A percentile compares a stretch with the other conserved stretches of the same genome.
phyloP scores from a whole-genome alignment of 1,139 yeast genomes.

The Diutina rugosa region DNA sequence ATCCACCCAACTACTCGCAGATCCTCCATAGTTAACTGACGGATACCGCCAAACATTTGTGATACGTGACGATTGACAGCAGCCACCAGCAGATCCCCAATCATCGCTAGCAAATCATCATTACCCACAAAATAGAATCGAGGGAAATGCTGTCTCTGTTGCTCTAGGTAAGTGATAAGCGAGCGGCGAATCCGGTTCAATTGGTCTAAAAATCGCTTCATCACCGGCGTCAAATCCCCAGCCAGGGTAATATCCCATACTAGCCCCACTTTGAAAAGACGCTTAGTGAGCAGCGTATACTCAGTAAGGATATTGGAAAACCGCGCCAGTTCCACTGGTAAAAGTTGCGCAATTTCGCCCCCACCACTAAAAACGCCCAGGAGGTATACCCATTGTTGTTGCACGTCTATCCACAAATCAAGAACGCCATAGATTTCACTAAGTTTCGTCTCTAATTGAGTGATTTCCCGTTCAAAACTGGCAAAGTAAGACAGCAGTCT shows the following conservation, averaged over 20 bases:
- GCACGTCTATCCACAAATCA: constrained; percentile 74
- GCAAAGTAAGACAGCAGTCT: constrained; percentile 51
- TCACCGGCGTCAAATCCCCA: constrained; percentile 31
- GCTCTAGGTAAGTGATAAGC: constrained; percentile 66
- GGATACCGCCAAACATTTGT: constrained; percentile 64
- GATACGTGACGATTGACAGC: constrained; percentile 48
- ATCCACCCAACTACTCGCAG: constrained; percentile 31
- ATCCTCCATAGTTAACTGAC: constrained; percentile 26
- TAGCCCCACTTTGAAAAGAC: constrained; percentile 34
- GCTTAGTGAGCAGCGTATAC: constrained; percentile 37
- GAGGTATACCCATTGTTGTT: constrained; percentile 80
- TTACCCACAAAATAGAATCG: constrained; percentile 85
- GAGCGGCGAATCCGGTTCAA: constrained; percentile 51
- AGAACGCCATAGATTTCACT: constrained; percentile 38
- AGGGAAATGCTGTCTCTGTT: constrained; percentile 66
- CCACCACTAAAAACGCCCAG: constrained; percentile 60
- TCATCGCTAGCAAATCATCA: constrained; percentile 73
- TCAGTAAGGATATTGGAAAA: constrained; percentile 58
- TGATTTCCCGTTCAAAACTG: constrained; percentile 49
- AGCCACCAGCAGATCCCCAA: constrained; percentile 50
- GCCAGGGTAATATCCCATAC: constrained; percentile 49
- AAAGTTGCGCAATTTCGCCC: constrained; percentile 41
- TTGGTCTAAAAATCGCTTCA: constrained; percentile 44
- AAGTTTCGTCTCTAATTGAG: constrained; percentile 43
- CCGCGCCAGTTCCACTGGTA: constrained; percentile 62